Evolutionary conservation across 371 early-diverging fungal species (phyloP), one percentile per base, ranked within the genome.

Genomic region (Entomophthora muscae): DNA sequence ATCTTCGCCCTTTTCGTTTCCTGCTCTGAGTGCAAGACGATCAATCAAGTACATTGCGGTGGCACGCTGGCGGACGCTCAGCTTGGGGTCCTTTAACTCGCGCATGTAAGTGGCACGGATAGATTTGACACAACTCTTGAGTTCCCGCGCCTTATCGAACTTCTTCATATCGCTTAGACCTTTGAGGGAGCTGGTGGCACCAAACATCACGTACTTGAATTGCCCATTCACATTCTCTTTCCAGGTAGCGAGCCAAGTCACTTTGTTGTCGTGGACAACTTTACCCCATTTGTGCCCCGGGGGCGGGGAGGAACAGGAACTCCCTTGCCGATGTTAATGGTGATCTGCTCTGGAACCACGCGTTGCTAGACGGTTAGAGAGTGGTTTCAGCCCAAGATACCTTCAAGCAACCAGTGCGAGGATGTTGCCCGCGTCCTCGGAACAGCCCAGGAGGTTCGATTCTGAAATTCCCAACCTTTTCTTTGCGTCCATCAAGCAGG

Each of bases 161-260:
- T 98, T 98, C 68, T 88, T 86, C 72, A 90, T 71, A 66, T 98
- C 98, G 66, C 93, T 92, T 71, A 88, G 86, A 21, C 94, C 95
- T 69, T 98, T 98, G 71, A 93, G 77, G 21, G 91, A 83, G 58
- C 91, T 91, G 23, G 79, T 85, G 2, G 93, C 93, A 0, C 91
- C 88, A 70, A 96, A 78, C 67, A 92, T 92, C 17, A 98, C 92
- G 72, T 98, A 98, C 71, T 98, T 98, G 69, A 78, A 80, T 56
- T 76, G 78, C 13, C 81, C 85, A 71, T 92, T 95, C 54, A 98
- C 86, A 72, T 93, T 95, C 69, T 96, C 97, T 68, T 90, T 93
- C 98, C 98, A 98, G 30, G 80, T 93, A 1, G 98, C 98, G 31
- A 98, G 76, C 98, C 98, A 98, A n/a, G 93, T 90, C 32, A 93